Conservation (phyloP, 1,284 basidiomycete genomes). For the Ustilago bromivora region DNA sequence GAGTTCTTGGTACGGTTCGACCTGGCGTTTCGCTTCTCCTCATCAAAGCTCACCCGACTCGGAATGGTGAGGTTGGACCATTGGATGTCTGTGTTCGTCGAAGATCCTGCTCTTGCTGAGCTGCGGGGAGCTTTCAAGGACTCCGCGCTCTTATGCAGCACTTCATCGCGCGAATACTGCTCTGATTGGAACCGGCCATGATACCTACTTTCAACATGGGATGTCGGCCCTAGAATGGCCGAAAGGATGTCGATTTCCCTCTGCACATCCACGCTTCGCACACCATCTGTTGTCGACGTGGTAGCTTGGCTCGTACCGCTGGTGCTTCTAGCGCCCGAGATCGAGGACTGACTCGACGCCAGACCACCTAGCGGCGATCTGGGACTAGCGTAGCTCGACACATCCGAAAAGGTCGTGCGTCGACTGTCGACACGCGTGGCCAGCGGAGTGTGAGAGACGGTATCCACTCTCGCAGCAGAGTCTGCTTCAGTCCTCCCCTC, state of each 20-base stretch:
- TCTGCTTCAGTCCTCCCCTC: slow-evolving; percentile 53
- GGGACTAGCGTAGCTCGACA: slow-evolving; percentile 12
- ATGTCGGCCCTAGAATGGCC: slow-evolving; percentile 45
- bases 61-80: slow-evolving; percentile 13
- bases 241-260: slow-evolving; percentile 61
- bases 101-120: neutral
- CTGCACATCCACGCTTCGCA: slow-evolving; percentile 45
- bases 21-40: slow-evolving; percentile 5
- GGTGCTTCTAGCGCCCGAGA: slow-evolving; percentile 25
- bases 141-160: slow-evolving; percentile 2
- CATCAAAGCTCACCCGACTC: slow-evolving; percentile 11
- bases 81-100: neutral
- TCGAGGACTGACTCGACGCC: slow-evolving; percentile 14
- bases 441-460: slow-evolving; percentile 42
- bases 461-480: slow-evolving; percentile 41
- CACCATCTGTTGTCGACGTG: slow-evolving; percentile 27
- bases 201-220: slow-evolving; percentile 16
- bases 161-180: slow-evolving; percentile 23
- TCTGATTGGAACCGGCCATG: slow-evolving; percentile 39
- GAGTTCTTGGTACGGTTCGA: slow-evolving; percentile 2
- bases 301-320: slow-evolving; percentile 42
- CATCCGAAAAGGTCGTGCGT: slow-evolving; percentile 29
- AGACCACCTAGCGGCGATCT: slow-evolving; percentile 25
- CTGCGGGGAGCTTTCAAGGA: neutral
- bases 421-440: slow-evolving; percentile 20